phyloP scores from a whole-genome alignment of 73 alveolate genomes.

The Tetrahymena malaccensis region DNA sequence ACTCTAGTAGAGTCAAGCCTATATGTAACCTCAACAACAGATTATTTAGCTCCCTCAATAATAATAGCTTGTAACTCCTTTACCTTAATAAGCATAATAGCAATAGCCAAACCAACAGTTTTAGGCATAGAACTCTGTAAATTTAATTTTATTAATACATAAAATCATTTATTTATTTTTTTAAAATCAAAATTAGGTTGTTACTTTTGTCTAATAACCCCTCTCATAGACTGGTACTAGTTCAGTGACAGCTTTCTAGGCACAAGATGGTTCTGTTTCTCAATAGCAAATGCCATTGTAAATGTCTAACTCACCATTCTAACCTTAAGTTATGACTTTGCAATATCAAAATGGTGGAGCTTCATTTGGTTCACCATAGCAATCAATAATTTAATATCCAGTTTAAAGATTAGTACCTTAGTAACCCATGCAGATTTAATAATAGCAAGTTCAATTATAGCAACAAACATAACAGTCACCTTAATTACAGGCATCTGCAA shows the following conservation, averaged over 20 bases:
- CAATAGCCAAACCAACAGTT: neutral
- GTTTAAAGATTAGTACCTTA: neutral
- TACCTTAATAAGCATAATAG: neutral
- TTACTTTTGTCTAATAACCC: neutral
- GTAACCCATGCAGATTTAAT: neutral
- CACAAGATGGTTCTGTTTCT: neutral
- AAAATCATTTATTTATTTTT: neutral
- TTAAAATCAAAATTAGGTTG: neutral
- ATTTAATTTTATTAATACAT: neutral
- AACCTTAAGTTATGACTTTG: neutral
- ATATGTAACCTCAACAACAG: neutral
- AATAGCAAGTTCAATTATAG: neutral
- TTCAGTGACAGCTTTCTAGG: neutral
- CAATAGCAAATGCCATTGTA: neutral
- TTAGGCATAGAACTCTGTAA: neutral
- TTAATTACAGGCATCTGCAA: neutral
- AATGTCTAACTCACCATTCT: neutral
- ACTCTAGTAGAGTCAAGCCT: neutral
- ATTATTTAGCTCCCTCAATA: neutral
- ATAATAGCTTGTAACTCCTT: neutral
- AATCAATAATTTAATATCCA: neutral
- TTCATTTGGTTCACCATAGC: neutral
- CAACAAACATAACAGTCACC: neutral
- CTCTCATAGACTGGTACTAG: neutral
- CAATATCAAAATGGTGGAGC: neutral